Evolutionary conservation across 371 early-diverging fungal species (phyloP), one percentile per base, ranked within the genome.

Genomic region (Mucor racemosus): DNA sequence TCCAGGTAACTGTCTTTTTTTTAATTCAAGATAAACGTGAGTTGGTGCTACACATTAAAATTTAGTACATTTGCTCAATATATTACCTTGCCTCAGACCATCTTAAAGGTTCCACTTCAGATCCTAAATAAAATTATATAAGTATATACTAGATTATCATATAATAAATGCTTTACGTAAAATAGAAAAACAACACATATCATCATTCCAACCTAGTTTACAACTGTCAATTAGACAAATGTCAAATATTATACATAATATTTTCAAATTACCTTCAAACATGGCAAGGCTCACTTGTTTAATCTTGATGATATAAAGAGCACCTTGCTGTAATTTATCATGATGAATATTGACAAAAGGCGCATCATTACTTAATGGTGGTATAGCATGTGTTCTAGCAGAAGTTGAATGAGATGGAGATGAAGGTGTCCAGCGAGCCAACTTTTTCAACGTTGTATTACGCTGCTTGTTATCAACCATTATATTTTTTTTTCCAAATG

Each of bases 131-230:
- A 11, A 34, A n/a, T 39, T 19, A 19, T 8, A 26, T 21, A 9
- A 21, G 50, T 50, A 21, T 17, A 21, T 9, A 21, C 19, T 7
- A 21, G 11, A 26, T 26, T 4, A 11, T 50, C 10, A 44, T 44
- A 19, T 21, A 21, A 11, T 7, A 17, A 10, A 15, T 3, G 36
- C 66, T 71, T 73, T 76, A 77, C 81, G 73, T 41, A 81, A 69
- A 42, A 81, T 69, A 44, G 77, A 73, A 59, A 78, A 81, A 40
- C 81, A 81, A 58, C 81, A 81, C 77, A 81, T 78, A 70, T 81
- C 79, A 54, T 81, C 81, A 40, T 81, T 72, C 81, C 81, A 81
- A 5, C 80, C 80, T 77, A 67, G 26, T 40, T 13, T 6, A 4
- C 34, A 34, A 9, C 8, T 55, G 35, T 55, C 55, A 55, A 7